These are phyloP conservation scores for barrel medic (Medicago truncatula) DNA, from an alignment of 306 rosid species.

Conservation along the genomic window MtrunA17r5.0-ANR NC_053047.1:33301001-33301500, in stretches of 20 bases:
- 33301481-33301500: slow-evolving; percentile 8
- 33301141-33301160: background rate
- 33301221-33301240: background rate
- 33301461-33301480: slow-evolving; percentile 12
- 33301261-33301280: slow-evolving; percentile 21
- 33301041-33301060: no score
- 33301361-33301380: background rate
- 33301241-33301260: background rate
- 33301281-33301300: background rate
- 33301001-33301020: no score
- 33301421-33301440: background rate
- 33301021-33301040: no score
- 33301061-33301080: no score
- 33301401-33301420: slow-evolving; percentile 8
- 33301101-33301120: no score
- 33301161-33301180: background rate
- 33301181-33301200: background rate
- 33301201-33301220: background rate
- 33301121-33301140: background rate
- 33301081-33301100: no score
- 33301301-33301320: background rate
- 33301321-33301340: background rate
- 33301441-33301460: background rate
- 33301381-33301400: background rate
- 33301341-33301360: slow-evolving; percentile 13